Conservation (phyloP, 495 filamentous ascomycete species). For the Penicillium pulvis region DNA sequence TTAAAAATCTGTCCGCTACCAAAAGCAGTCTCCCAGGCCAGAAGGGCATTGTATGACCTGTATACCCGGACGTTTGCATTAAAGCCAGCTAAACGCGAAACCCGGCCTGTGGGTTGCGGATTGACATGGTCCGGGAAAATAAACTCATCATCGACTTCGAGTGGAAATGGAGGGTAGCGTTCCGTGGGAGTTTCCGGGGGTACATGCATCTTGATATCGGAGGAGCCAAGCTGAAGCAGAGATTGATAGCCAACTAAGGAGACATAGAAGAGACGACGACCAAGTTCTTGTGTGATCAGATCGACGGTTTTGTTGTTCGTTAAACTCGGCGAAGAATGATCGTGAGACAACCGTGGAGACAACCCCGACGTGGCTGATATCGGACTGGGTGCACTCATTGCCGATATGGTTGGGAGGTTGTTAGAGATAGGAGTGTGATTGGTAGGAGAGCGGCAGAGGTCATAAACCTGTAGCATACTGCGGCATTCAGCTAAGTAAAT, state of each 20-base stretch:
- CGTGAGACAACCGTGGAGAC: slow-evolving; percentile 27
- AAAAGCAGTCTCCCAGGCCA: slow-evolving; percentile 72
- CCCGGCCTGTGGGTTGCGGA: slow-evolving; percentile 59
- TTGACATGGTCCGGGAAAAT: slow-evolving; percentile 64
- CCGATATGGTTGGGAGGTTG: slow-evolving; percentile 15
- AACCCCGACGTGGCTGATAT: slow-evolving; percentile 29
- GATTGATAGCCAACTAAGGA: slow-evolving; percentile 66
- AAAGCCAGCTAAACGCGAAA: slow-evolving; percentile 72
- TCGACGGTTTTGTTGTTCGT: slow-evolving; percentile 46
- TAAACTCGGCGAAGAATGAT: slow-evolving; percentile 16
- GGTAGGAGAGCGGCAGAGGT: slow-evolving; percentile 54
- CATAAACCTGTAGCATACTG: slow-evolving; percentile 68
- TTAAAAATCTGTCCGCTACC: slow-evolving; percentile 69
- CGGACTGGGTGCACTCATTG: slow-evolving; percentile 27
- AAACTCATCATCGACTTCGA: slow-evolving; percentile 78
- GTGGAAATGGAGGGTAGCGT: slow-evolving; percentile 77
- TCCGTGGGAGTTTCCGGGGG: slow-evolving; percentile 70
- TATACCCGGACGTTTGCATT: slow-evolving; percentile 75
- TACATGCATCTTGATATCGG: slow-evolving; percentile 63
- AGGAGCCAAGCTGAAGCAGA: slow-evolving; percentile 67
- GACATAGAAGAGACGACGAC: slow-evolving; percentile 77
- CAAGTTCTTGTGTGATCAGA: slow-evolving; percentile 75
- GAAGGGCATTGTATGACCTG: slow-evolving; percentile 66
- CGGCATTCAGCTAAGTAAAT: slow-evolving; percentile 74
- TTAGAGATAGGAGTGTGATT: slow-evolving; percentile 24